Evolutionary conservation across 2,329 filamentous ascomycete genomes (phyloP).

Genomic region (Monosporascus sp.): DNA sequence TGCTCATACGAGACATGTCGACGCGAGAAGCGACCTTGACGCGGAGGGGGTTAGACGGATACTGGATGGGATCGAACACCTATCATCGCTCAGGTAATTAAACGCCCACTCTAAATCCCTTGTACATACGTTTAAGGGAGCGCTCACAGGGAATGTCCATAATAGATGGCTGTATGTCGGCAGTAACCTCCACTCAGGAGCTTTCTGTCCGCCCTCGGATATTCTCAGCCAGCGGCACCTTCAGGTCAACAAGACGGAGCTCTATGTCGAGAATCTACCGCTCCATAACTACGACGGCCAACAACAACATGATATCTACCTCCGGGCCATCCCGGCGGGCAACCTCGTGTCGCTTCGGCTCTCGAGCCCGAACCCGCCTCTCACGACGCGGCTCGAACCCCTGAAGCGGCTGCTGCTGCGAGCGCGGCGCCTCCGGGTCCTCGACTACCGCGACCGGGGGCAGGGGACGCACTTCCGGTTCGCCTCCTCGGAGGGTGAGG

Average conservation of each 20-base stretch:
- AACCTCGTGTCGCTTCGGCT: conserved; percentile 36
- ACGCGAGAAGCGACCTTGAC: conserved; percentile 34
- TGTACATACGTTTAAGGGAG: not conserved
- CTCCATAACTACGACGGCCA: conserved; percentile 30
- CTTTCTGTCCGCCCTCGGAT: conserved; percentile 33
- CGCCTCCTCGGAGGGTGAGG: not conserved
- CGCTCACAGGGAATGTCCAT: not conserved
- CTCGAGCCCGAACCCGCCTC: conserved; percentile 31
- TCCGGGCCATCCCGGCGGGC: conserved; percentile 32
- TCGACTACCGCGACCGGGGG: conserved; percentile 39
- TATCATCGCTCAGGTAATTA: conserved; percentile 35
- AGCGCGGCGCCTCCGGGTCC: conserved; percentile 28
- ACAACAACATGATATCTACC: conserved; percentile 27
- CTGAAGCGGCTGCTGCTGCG: conserved; percentile 38
- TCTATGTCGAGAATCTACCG: conserved; percentile 37
- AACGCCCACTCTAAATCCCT: not conserved
- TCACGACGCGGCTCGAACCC: conserved; percentile 34
- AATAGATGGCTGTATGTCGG: conserved; percentile 35
- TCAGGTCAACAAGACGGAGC: conserved; percentile 21
- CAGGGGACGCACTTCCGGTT: conserved; percentile 42
- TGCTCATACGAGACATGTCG: conserved; percentile 34
- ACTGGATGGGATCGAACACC: conserved; percentile 28
- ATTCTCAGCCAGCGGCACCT: conserved; percentile 28
- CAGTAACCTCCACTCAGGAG: conserved; percentile 19
- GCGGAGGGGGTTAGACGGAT: conserved; percentile 29